Evolutionary conservation across 192 early-diverging fungal species (phyloP).

Genomic region (Mortierella alpina): DNA sequence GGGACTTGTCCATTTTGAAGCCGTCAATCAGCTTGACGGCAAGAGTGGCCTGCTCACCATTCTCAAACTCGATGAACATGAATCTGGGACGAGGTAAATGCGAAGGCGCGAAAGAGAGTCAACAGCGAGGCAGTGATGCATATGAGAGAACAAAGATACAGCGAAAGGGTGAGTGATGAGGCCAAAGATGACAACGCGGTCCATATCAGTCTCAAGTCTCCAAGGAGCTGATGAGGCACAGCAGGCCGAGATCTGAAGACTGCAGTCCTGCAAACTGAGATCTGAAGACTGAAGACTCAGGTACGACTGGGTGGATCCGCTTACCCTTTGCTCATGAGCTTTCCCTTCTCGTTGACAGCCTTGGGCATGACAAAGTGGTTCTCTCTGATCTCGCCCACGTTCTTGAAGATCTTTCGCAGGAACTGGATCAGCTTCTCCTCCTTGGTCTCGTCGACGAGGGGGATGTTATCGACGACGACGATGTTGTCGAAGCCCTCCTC

Average conservation of each 20-base stretch:
- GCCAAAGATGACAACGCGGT: neutral
- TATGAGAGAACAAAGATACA: too few species aligned
- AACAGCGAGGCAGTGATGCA: neutral
- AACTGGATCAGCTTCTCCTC: conserved; percentile 82
- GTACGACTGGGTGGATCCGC: neutral
- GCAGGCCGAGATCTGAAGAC: too few species aligned
- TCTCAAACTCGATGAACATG: conserved; percentile 95
- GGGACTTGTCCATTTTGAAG: conserved; percentile 83
- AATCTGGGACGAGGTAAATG: conserved; percentile 59
- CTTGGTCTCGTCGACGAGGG: conserved; percentile 88
- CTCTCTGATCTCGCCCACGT: conserved; percentile 83
- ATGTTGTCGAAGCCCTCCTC: conserved; percentile 85
- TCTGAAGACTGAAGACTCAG: too few species aligned
- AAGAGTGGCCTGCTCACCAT: conserved; percentile 80
- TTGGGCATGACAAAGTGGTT: conserved; percentile 91
- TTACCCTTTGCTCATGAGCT: conserved; percentile 85
- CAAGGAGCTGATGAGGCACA: too few species aligned
- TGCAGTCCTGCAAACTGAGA: too few species aligned
- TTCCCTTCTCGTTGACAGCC: conserved; percentile 71
- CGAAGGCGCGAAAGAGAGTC: too few species aligned
- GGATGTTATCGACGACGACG: conserved; percentile 93
- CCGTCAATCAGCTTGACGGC: conserved; percentile 84
- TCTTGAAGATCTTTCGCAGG: conserved; percentile 84
- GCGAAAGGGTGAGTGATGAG: too few species aligned
- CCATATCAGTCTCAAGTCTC: too few species aligned